phyloP scores from a whole-genome alignment of 2,329 filamentous ascomycete species.

The Cladosporium sp. region DNA sequence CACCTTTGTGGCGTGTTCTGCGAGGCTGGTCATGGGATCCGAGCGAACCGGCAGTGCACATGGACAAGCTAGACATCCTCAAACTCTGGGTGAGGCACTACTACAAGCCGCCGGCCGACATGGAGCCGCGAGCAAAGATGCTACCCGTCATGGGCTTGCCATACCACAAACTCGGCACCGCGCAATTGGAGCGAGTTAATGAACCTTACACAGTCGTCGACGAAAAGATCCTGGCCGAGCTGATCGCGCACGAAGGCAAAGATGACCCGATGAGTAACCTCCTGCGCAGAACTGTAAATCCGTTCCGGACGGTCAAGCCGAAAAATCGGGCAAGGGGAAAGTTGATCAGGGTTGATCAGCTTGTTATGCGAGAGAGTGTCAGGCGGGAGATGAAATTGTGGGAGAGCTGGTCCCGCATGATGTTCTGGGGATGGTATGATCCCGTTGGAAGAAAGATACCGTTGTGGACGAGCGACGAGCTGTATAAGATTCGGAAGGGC shows the following conservation, averaged over 20 bases:
- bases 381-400: conserved; percentile 53
- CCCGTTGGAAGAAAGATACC: background rate
- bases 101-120: conserved; percentile 35
- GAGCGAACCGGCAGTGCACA: conserved; percentile 14
- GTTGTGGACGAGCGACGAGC: background rate
- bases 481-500: conserved; percentile 3
- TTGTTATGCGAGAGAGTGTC: conserved; percentile 55
- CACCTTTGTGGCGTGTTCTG: conserved; percentile 54
- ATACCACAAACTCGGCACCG: conserved; percentile 48
- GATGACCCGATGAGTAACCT: conserved; percentile 35
- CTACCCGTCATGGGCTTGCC: conserved; percentile 49
- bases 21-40: conserved; percentile 44
- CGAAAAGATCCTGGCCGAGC: background rate
- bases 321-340: background rate
- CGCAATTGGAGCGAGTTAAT: conserved; percentile 48
- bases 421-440: conserved; percentile 51
- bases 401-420: conserved; percentile 52
- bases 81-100: conserved; percentile 57
- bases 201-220: conserved; percentile 14
- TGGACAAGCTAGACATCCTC: conserved; percentile 49
- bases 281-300: background rate
- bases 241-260: conserved; percentile 19
- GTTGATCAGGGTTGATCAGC: conserved; percentile 55
- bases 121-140: conserved; percentile 14
- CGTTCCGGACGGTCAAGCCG: background rate